phyloP scores from a whole-genome alignment of 1,139 yeast species.

The Zygoascus sp. region DNA sequence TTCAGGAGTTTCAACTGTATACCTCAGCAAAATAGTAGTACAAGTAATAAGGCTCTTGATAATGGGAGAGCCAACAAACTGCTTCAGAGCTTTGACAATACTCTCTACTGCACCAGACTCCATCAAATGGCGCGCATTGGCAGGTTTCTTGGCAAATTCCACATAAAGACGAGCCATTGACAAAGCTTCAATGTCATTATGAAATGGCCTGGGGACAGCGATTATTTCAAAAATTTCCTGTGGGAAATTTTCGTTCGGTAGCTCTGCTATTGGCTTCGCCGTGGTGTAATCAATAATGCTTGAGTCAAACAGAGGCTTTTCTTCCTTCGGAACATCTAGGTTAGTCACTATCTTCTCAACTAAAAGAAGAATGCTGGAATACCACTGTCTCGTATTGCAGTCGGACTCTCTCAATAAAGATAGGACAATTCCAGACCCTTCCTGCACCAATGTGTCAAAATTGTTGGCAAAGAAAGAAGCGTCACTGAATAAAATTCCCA shows the following conservation, averaged over 20 bases:
- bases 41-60: constrained; percentile 33
- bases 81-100: constrained; percentile 31
- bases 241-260: constrained; percentile 37
- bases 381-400: constrained; percentile 28
- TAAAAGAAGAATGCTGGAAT: constrained; percentile 32
- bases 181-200: constrained; percentile 45
- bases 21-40: constrained; percentile 48
- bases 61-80: constrained; percentile 26
- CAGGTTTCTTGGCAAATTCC: constrained; percentile 47
- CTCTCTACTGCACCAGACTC: constrained; percentile 40
- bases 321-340: constrained; percentile 22
- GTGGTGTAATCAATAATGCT: constrained; percentile 15
- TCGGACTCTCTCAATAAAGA: constrained; percentile 21
- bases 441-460: background rate
- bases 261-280: constrained; percentile 14
- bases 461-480: background rate
- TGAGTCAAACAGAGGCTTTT: constrained; percentile 14
- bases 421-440: constrained; percentile 17
- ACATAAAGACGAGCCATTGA: constrained; percentile 51
- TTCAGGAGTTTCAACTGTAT: constrained; percentile 62
- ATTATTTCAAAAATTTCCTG: constrained; percentile 38
- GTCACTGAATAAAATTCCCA: constrained; percentile 40
- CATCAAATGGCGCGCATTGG: constrained; percentile 40
- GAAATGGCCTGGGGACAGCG: constrained; percentile 39
- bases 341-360: constrained; percentile 30